Base-by-base conservation (phyloP, 768 basidiomycete species). In the Mycena galopus region DNA sequence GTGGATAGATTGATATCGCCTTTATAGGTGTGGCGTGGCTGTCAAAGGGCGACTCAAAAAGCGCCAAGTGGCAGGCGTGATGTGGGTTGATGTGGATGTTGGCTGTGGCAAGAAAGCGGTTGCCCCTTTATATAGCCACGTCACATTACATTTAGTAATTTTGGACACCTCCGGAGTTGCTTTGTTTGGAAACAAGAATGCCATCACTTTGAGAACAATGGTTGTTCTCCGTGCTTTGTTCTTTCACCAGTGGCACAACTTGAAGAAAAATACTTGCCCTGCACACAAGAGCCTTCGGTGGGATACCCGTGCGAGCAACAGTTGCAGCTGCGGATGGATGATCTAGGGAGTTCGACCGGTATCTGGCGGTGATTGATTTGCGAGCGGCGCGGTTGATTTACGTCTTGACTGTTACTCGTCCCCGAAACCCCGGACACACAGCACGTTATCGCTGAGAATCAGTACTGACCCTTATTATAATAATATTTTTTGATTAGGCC, bases 1-100 rank as follows among this genome's bases (percentile, higher is more conserved):
- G 60, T 69, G 27, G 62, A 55, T 68, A 44, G 32, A 53, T 30
- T 67, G 65, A 63, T 62, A 67, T 67, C 44, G 70, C 47, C 74
- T 75, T 75, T 75, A 75, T 75, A 72, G 70, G 53, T 44, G 65
- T 58, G 59, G 33, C 61, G 65, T 58, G 59, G 33, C 61, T 72
- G 67, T 64, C 65, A 72, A 67, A 71, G 68, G 37, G 23, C 25
- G 11, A 50, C 35, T 33, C 65, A 61, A 57, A 61, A 57, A 71
- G 51, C 51, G 44, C 27, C 33, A 21, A 30, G 29, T 44, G 59
- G 62, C 29, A 53, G 61, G 33, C 37, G 58, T 65, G 64, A 65
- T 65, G 70, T 55, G 70, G 64, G 64, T 42, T 67, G 69, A 64
- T 66, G 70, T 47, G 64, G 63, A 19, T 50, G 30, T 51, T 50